Percentiles rank a stretch among this genome's conserved stretches.
These are phyloP conservation scores for Lepiota venenata DNA, from an alignment of 768 basidiomycete species.

Conservation along the genomic window DNA sequence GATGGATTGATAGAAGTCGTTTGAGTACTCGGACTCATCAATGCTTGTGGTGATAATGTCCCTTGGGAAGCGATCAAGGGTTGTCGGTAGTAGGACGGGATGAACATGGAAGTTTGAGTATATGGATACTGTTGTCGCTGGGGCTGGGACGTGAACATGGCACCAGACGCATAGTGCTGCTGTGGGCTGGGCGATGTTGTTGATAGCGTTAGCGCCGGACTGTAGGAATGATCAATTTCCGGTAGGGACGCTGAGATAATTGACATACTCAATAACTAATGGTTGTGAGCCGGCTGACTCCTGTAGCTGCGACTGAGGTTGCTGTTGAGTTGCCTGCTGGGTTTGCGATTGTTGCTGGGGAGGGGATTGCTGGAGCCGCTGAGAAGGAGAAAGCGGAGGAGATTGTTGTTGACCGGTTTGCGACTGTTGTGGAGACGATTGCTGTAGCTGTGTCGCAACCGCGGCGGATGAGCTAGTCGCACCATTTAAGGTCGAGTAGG, in stretches of 20 bases:
- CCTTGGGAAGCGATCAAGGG: conserved; percentile 43
- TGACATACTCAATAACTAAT: conserved; percentile 71
- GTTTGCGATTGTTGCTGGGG: conserved; percentile 20
- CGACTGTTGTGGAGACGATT: conserved; percentile 18
- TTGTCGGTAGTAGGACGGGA: conserved; percentile 26
- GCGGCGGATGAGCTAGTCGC: conserved; percentile 52
- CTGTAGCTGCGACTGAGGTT: conserved; percentile 23
- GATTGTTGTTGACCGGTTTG: conserved; percentile 19
- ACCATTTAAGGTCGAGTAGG: conserved; percentile 75
- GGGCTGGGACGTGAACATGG: conserved; percentile 15
- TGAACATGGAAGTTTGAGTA: conserved; percentile 12
- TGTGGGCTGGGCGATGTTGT: conserved; percentile 35
- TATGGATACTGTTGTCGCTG: conserved; percentile 23
- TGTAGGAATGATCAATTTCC: conserved; percentile 23
- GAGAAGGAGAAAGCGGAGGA: conserved; percentile 16
- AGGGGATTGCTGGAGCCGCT: conserved; percentile 22
- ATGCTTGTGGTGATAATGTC: conserved; percentile 67
- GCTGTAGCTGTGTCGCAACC: conserved; percentile 21
- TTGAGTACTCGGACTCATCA: conserved; percentile 34
- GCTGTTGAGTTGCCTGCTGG: conserved; percentile 24
- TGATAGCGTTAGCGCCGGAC: conserved; percentile 56
- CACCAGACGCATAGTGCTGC: conserved; percentile 2
- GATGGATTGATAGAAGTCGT: conserved; percentile 41
- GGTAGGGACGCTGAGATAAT: conserved; percentile 10
- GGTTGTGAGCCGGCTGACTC: conserved; percentile 29